phyloP scores from a whole-genome alignment of 306 rosid species.

The Corylus heterophylla region DNA sequence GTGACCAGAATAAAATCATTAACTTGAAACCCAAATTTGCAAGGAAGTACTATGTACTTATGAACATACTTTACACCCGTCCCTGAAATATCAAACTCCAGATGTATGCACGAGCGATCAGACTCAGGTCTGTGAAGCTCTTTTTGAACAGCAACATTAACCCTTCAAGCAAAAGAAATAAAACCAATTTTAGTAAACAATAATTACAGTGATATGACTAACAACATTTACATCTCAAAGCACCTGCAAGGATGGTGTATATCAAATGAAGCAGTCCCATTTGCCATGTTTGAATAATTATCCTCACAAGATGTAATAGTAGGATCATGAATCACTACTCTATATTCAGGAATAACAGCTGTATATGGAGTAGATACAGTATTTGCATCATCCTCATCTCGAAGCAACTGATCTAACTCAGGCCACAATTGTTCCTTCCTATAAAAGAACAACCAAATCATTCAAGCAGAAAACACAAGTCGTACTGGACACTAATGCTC shows the following conservation, averaged over 20 bases:
- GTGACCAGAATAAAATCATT: not conserved
- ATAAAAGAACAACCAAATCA: constrained; percentile 28
- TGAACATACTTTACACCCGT: constrained; percentile 62
- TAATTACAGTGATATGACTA: constrained; percentile 24
- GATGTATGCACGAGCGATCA: constrained; percentile 86
- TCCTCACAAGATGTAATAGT: constrained; percentile 33
- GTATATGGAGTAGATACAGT: constrained; percentile 77
- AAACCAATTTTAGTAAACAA: constrained; percentile 16
- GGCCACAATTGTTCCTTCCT: constrained; percentile 89
- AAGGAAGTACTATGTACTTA: constrained; percentile 11
- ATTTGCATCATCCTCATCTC: constrained; percentile 64
- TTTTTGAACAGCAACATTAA: constrained; percentile 61
- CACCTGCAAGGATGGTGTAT: constrained; percentile 95
- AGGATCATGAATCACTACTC: constrained; percentile 71
- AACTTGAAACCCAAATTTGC: constrained; percentile 1
- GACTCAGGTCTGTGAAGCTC: constrained; percentile 87
- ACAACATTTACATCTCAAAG: constrained; percentile 20
- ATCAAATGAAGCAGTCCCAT: constrained; percentile 66
- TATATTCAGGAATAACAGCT: constrained; percentile 69
- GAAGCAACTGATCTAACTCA: constrained; percentile 76
- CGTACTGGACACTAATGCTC: not conserved
- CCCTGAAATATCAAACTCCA: constrained; percentile 79
- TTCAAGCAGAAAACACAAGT: constrained; percentile 19
- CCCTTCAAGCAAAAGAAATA: constrained; percentile 50
- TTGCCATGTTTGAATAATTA: constrained; percentile 41